A percentile compares a stretch with the other conserved stretches of the same genome.
These are phyloP conservation scores for Hansenula sp. DNA, from an alignment of 1,139 yeast genomes.

Conservation along the genomic window DNA sequence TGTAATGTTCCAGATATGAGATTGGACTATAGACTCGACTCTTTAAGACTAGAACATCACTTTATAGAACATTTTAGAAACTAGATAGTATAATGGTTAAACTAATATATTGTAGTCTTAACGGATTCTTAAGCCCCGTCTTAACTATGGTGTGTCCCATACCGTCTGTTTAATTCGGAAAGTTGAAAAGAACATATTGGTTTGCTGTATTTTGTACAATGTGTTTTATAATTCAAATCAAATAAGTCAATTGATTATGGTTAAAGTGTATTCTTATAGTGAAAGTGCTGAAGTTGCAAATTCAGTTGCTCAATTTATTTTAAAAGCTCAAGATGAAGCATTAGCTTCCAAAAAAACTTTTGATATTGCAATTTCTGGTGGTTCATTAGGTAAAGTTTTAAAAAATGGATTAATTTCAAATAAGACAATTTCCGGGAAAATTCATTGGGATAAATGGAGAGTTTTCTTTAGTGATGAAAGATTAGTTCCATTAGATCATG, in stretches of 20 bases:
- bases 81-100: constrained; percentile 33
- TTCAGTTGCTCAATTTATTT: constrained; percentile 49
- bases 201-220: too few species aligned
- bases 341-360: constrained; percentile 39
- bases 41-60: constrained; percentile 14
- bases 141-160: too few species aligned
- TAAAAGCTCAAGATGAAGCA: constrained; percentile 51
- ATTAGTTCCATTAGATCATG: constrained; percentile 79
- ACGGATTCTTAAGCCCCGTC: neutral
- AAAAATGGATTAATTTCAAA: constrained; percentile 66
- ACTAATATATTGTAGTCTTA: too few species aligned
- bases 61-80: constrained; percentile 16
- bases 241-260: constrained; percentile 28
- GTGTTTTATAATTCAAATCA: neutral
- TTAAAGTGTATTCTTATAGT: constrained; percentile 45
- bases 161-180: too few species aligned
- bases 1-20: constrained; percentile 23
- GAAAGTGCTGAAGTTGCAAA: constrained; percentile 56
- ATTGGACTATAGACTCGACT: constrained; percentile 18
- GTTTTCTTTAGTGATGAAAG: constrained; percentile 96
- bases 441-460: constrained; percentile 92
- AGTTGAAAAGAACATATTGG: too few species aligned
- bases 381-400: constrained; percentile 77
- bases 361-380: constrained; percentile 84
- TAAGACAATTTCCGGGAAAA: constrained; percentile 36